Evolutionary conservation across 768 basidiomycete species (phyloP), one percentile per base, ranked within the genome.

Genomic region (Tricholoma flavovirens): DNA sequence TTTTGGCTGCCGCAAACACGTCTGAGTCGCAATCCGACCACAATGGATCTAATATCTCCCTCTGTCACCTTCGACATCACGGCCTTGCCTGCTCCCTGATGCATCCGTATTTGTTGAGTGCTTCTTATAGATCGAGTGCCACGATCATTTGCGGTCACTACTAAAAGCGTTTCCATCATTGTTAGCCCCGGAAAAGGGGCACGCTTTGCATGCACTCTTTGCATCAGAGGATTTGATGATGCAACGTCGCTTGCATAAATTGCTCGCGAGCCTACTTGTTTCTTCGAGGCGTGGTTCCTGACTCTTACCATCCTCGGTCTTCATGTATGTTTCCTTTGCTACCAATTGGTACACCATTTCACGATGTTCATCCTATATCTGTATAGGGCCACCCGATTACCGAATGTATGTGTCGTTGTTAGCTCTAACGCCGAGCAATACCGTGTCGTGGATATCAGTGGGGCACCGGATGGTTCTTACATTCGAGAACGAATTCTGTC

Each of bases 361-460:
- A 48, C 26, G 5, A 48, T 24, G 11, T 15, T 24, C 22, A 45
- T 22, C 22, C 12, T 2, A 8, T 14, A 24, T n/a, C 17, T 49
- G 10, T 30, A 35, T 53, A 68, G 68, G 60, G 57, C 64, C 19
- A 21, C 54, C 26, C 67, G 68, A 33, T 66, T 75, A 43, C 56
- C 73, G 3, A 66, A 71, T 42, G 74, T 77, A 17, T 76, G 76
- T 53, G 70, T 81, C 29, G 74, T 81, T 51, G 77, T 74, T 51
- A 78, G 74, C 56, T 75, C 72, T n/a, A 78, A 80, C 55, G 76
- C 73, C 21, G 77, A 80, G 66, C 74, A 78, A 56, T 81, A 81
- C 61, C 65, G 71, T 43, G 74, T 78, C 53, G 75, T 81, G 21
- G 78, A 81, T 52, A 65, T 80, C 19, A 77, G 75, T 19, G 77